These are phyloP conservation scores for Diaporthe sp. DNA, from an alignment of 2,329 filamentous ascomycete species.

Conservation along the genomic window DNA sequence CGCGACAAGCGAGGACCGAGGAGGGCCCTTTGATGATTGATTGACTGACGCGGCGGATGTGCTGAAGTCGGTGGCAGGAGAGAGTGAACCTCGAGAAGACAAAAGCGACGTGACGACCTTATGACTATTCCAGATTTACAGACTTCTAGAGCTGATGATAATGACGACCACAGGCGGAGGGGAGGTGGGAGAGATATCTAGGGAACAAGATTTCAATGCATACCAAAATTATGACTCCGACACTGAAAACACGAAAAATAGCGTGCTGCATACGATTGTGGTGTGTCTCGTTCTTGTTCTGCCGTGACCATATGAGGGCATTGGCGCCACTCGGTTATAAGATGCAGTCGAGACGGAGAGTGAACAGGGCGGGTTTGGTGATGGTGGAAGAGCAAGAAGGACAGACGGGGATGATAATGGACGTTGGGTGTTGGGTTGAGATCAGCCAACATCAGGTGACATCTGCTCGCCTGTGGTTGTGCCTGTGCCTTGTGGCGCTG, in stretches of 20 bases:
- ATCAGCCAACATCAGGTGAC: slow-evolving; percentile 11
- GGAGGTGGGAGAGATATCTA: background rate
- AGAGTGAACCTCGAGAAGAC: slow-evolving; percentile 20
- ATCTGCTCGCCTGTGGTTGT: background rate
- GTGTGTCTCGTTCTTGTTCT: background rate
- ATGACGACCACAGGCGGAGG: slow-evolving; percentile 31
- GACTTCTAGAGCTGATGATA: slow-evolving; percentile 40
- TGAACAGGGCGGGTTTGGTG: no score
- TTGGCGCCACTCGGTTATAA: background rate
- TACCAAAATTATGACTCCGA: background rate
- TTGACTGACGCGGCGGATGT: background rate
- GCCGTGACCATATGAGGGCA: background rate
- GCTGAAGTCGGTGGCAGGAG: slow-evolving; percentile 8
- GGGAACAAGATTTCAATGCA: slow-evolving; percentile 16
- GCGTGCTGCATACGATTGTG: background rate
- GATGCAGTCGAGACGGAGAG: background rate
- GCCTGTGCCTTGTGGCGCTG: background rate
- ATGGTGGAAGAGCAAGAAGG: no score
- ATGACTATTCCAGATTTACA: slow-evolving; percentile 36
- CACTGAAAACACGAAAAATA: background rate
- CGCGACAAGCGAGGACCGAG: slow-evolving; percentile 12
- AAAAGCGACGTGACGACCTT: slow-evolving; percentile 35
- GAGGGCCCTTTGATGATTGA: background rate
- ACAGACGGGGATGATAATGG: background rate
- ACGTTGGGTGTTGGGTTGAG: background rate